A percentile compares a stretch with the other conserved stretches of the same genome.
phyloP scores from a whole-genome alignment of 2,329 filamentous ascomycete species.

The Aspergillus fumigatiaffinis region DNA sequence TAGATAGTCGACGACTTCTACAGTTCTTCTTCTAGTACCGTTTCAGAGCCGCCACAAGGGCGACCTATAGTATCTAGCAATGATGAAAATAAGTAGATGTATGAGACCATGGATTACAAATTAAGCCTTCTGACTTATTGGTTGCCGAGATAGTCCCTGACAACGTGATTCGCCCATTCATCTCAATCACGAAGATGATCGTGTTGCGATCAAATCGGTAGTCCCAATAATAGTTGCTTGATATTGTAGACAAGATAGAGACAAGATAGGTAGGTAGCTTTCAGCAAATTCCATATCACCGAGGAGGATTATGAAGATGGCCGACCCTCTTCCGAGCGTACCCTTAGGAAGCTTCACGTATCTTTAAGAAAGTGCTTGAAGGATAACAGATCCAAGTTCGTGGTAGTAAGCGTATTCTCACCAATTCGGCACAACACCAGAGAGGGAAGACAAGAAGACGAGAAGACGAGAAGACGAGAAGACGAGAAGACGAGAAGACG shows the following conservation, averaged over 20 bases:
- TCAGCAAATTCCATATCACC: neutral
- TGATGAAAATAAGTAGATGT: neutral
- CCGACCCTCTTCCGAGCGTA: neutral
- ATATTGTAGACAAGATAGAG: neutral
- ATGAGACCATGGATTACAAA: neutral
- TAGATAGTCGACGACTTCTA: neutral
- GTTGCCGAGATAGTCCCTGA: neutral
- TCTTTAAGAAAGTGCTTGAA: neutral
- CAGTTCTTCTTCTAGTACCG: neutral
- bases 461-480: neutral
- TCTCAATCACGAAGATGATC: neutral
- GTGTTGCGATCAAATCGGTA: too few relatives aligned
- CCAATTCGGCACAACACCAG: neutral
- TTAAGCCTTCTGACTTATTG: neutral
- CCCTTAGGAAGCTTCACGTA: neutral
- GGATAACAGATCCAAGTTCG: neutral
- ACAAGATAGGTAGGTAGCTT: neutral
- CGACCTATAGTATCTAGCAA: neutral
- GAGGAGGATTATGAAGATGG: neutral
- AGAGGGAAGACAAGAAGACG: neutral
- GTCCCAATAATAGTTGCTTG: neutral
- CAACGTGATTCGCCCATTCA: neutral
- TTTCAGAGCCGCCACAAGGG: neutral
- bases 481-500: neutral
- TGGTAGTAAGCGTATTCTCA: neutral